A percentile compares a stretch with the other conserved stretches of the same genome.
These are phyloP conservation scores for Neodidymelliopsis sp. DNA, from an alignment of 2,329 filamentous ascomycete genomes.

Conservation along the genomic window DNA sequence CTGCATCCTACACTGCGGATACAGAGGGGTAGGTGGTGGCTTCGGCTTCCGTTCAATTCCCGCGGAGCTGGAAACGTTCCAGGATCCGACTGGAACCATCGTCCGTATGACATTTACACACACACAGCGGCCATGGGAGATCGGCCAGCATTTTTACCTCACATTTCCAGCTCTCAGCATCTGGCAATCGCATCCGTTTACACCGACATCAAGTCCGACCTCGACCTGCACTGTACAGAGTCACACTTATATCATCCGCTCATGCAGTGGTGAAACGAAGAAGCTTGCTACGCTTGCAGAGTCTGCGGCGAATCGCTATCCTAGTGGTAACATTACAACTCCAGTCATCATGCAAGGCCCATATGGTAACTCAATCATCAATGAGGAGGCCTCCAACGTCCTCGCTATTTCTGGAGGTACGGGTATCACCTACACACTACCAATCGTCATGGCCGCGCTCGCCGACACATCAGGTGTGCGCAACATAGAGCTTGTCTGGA, in stretches of 20 bases:
- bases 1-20: slow-evolving; percentile 66
- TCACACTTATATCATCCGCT: slow-evolving; percentile 42
- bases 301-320: slow-evolving; percentile 14
- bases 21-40: slow-evolving; percentile 51
- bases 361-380: slow-evolving; percentile 30
- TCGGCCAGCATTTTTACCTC: slow-evolving; percentile 75
- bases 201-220: slow-evolving; percentile 36
- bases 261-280: slow-evolving; percentile 38
- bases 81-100: slow-evolving; percentile 58
- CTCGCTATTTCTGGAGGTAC: slow-evolving; percentile 42
- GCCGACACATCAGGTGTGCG: slow-evolving; percentile 6
- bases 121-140: slow-evolving; percentile 65
- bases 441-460: slow-evolving; percentile 27
- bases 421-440: slow-evolving; percentile 39
- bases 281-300: slow-evolving; percentile 33
- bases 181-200: slow-evolving; percentile 76
- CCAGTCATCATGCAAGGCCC: slow-evolving; percentile 36
- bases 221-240: slow-evolving; percentile 7
- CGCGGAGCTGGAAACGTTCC: slow-evolving; percentile 61
- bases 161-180: slow-evolving; percentile 70
- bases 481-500: slow-evolving; percentile 34
- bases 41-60: slow-evolving; percentile 64
- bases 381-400: slow-evolving; percentile 27
- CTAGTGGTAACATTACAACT: slow-evolving; percentile 7
- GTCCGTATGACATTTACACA: slow-evolving; percentile 71